phyloP scores from a whole-genome alignment of 495 filamentous ascomycete genomes.

The Xylaria sp. region DNA sequence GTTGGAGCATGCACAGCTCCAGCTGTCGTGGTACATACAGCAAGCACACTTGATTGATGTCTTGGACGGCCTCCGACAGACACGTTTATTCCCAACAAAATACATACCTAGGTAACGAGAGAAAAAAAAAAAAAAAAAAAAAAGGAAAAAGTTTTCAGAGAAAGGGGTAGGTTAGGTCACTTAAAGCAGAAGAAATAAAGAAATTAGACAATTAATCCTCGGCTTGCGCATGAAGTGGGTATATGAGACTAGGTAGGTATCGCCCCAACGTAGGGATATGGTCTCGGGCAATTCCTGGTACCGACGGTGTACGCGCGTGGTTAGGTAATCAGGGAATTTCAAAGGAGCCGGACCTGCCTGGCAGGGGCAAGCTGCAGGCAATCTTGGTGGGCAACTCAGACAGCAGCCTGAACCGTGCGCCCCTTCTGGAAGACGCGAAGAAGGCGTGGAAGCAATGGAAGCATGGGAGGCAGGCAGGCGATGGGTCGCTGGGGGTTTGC shows the following conservation, averaged over 20 bases:
- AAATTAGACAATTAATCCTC: background rate
- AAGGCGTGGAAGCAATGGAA: conserved; percentile 38
- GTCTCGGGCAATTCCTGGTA: background rate
- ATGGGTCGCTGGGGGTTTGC: too few relatives aligned
- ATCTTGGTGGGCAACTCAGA: conserved; percentile 25
- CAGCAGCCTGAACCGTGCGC: conserved; percentile 34
- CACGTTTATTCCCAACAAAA: background rate
- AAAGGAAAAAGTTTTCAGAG: too few relatives aligned
- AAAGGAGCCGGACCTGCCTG: conserved; percentile 3
- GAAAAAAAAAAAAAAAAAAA: too few relatives aligned
- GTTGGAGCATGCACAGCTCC: background rate
- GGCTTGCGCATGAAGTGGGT: background rate
- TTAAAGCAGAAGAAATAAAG: background rate
- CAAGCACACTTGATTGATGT: background rate
- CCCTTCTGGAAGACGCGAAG: conserved; percentile 44
- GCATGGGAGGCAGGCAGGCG: too few relatives aligned
- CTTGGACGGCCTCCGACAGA: background rate
- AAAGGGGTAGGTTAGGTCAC: background rate
- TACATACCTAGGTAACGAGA: too few relatives aligned
- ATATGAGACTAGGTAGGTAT: background rate
- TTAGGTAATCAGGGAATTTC: conserved; percentile 11
- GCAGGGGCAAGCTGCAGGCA: conserved; percentile 29
- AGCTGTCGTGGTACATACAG: background rate
- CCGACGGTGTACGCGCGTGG: background rate
- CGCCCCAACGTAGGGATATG: background rate